Evolutionary conservation across 2,329 filamentous ascomycete species (phyloP).

Genomic region (Trichoderma semiorbis): DNA sequence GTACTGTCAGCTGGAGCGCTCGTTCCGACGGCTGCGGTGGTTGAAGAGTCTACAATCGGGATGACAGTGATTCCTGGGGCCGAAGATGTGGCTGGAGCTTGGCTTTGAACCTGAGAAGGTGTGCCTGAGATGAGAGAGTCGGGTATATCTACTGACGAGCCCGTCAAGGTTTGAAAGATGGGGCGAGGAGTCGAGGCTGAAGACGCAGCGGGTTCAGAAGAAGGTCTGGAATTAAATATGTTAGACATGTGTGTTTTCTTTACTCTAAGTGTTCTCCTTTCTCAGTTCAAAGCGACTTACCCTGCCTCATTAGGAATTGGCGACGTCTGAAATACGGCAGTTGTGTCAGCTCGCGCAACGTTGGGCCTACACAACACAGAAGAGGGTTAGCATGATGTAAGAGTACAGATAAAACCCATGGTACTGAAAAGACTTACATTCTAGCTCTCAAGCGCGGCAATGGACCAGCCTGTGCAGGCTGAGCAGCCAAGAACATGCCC

Average conservation of each 20-base stretch:
- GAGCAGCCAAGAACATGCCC: slow-evolving; percentile 28
- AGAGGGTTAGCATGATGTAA: slow-evolving; percentile 13
- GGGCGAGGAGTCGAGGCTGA: slow-evolving; percentile 11
- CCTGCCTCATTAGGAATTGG: background rate
- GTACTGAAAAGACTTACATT: slow-evolving; percentile 25
- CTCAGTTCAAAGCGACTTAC: background rate
- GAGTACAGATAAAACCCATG: background rate
- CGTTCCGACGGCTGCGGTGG: background rate
- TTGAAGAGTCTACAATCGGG: slow-evolving; percentile 3
- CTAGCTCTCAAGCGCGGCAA: slow-evolving; percentile 30
- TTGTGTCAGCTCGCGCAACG: slow-evolving; percentile 22
- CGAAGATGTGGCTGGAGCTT: background rate
- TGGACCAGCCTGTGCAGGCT: slow-evolving; percentile 36
- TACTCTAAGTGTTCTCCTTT: background rate
- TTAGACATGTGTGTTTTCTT: background rate
- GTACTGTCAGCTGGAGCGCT: background rate
- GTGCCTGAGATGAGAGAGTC: slow-evolving; percentile 12
- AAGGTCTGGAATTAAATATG: background rate
- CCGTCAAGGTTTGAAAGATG: slow-evolving; percentile 4
- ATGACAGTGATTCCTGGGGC: background rate
- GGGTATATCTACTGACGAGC: slow-evolving; percentile 15
- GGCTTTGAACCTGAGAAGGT: background rate
- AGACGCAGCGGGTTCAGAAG: background rate
- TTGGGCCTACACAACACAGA: background rate
- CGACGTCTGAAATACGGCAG: background rate